These are phyloP conservation scores for Solanum sitiens DNA, from an alignment of 257 asterid genomes.

Conservation along the genomic window DNA sequence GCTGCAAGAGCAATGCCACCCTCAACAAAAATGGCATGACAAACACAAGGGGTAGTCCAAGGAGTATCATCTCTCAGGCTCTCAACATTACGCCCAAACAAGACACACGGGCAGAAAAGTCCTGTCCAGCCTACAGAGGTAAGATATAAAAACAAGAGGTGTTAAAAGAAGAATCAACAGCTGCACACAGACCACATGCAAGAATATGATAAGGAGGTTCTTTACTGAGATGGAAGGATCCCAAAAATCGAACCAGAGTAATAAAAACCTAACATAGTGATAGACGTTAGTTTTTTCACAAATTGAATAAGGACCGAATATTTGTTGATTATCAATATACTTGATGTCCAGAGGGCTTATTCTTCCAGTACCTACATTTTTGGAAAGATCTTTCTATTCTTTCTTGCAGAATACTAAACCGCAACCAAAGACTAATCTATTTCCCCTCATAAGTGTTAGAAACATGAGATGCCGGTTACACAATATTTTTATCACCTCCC, in stretches of 20 bases:
- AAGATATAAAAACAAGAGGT: neutral
- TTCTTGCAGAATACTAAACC: neutral
- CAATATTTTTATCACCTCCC: neutral
- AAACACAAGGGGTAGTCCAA: constrained; percentile 88
- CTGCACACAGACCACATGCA: neutral
- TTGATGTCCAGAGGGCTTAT: neutral
- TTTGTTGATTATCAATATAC: neutral
- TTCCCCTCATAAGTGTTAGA: neutral
- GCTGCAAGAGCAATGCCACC: constrained; percentile 84
- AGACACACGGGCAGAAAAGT: constrained; percentile 3
- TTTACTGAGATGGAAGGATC: neutral
- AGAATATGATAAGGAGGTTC: neutral
- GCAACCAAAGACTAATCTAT: neutral
- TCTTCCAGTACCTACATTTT: neutral
- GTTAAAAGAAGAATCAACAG: neutral
- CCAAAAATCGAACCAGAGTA: neutral
- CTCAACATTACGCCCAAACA: constrained; percentile 16
- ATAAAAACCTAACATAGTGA: neutral
- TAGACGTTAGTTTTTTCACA: neutral
- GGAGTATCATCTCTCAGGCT: constrained; percentile 76
- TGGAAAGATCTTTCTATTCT: neutral
- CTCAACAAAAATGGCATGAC: constrained; percentile 86
- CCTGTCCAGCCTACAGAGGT: constrained; percentile 6
- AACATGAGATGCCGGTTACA: neutral
- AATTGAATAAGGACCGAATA: neutral